These are phyloP conservation scores for Akebia trifoliata DNA, from an alignment of 164 flowering plant genomes.

Conservation along the genomic window DNA sequence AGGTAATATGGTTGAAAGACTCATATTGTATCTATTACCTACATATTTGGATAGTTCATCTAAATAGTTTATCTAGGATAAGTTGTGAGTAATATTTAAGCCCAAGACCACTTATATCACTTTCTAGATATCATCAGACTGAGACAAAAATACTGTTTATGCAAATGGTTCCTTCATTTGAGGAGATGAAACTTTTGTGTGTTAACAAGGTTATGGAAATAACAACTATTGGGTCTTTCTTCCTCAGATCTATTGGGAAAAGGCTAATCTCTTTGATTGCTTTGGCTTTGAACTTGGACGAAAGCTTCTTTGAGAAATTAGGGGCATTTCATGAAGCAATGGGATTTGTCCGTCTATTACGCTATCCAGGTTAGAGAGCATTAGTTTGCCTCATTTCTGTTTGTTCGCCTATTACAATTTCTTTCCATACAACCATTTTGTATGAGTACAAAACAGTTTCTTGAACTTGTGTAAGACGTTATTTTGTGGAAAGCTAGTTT, in stretches of 20 bases:
- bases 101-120: too few relatives aligned
- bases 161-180: too few relatives aligned
- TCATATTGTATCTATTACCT: too few relatives aligned
- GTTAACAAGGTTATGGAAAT: not conserved
- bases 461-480: not conserved
- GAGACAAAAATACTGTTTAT: too few relatives aligned
- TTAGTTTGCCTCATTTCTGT: conserved; percentile 3
- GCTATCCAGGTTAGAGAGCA: conserved; percentile 63
- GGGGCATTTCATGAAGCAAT: conserved; percentile 55
- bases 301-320: conserved; percentile 52
- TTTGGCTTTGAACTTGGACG: conserved; percentile 58
- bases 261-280: conserved; percentile 54
- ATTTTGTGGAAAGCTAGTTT: not conserved
- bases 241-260: conserved; percentile 47
- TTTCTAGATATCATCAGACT: too few relatives aligned
- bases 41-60: too few relatives aligned
- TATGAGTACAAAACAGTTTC: not conserved
- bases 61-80: too few relatives aligned
- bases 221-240: conserved; percentile 5
- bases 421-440: not conserved
- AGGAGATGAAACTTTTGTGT: not conserved
- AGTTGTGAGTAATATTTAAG: too few relatives aligned
- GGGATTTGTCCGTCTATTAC: conserved; percentile 62
- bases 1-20: too few relatives aligned
- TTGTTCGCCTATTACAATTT: not conserved